These are phyloP conservation scores for Begonia loranthoides DNA, from an alignment of 306 rosid species.

Conservation along the genomic window DNA sequence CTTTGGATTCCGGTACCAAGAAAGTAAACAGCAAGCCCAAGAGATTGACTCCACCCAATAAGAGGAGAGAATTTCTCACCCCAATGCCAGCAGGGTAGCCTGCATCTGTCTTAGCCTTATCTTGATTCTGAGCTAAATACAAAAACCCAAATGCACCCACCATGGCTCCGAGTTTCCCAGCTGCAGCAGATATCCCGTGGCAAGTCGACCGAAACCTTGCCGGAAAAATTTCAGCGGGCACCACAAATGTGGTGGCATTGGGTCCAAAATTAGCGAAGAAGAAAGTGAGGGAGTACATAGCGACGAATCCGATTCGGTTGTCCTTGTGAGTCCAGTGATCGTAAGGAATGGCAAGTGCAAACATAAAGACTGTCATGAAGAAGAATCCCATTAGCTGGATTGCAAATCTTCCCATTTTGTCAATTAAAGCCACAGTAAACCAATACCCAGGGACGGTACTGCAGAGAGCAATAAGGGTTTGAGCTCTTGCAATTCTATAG, in stretches of 20 bases:
- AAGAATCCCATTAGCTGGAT: conserved; percentile 73
- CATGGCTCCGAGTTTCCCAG: conserved; percentile 66
- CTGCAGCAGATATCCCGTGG: conserved; percentile 68
- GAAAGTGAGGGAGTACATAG: conserved; percentile 46
- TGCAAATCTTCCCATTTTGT: conserved; percentile 51
- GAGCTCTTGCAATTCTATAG: conserved; percentile 45
- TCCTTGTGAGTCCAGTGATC: conserved; percentile 53
- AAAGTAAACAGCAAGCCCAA: conserved; percentile 48
- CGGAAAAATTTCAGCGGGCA: conserved; percentile 68
- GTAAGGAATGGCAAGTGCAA: conserved; percentile 66
- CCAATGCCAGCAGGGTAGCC: conserved; percentile 72
- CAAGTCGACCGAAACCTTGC: conserved; percentile 69
- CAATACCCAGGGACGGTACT: conserved; percentile 77
- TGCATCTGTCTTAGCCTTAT: conserved; percentile 43
- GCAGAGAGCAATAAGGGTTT: conserved; percentile 59
- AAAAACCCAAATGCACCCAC: conserved; percentile 72
- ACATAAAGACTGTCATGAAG: conserved; percentile 77
- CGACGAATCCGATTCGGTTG: conserved; percentile 42
- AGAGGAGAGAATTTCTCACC: conserved; percentile 34
- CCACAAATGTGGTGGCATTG: conserved; percentile 70
- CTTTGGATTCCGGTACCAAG: conserved; percentile 63
- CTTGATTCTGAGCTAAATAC: conserved; percentile 54
- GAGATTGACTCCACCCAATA: conserved; percentile 33
- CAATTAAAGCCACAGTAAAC: conserved; percentile 60
- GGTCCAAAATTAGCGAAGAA: conserved; percentile 77